Evolutionary conservation across 306 rosid genomes (phyloP).

Genomic region (Fragaria nilgerrensis): DNA sequence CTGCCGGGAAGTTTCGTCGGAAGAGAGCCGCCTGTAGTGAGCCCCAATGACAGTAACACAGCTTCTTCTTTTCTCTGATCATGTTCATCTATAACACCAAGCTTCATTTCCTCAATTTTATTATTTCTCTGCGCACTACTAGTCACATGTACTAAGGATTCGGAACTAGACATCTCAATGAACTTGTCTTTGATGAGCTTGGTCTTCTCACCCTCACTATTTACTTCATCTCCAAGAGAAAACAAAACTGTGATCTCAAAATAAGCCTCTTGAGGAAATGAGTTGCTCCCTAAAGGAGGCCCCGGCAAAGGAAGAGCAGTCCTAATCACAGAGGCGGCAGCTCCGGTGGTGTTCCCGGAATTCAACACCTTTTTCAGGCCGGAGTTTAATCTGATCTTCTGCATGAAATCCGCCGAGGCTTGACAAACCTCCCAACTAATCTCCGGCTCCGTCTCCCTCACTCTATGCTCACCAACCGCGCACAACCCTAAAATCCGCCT

Average conservation of each 20-base stretch:
- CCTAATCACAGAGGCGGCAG: slow-evolving; percentile 49
- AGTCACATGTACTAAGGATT: slow-evolving; percentile 52
- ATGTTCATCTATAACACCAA: slow-evolving; percentile 33
- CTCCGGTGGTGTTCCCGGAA: slow-evolving; percentile 24
- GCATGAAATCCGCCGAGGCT: slow-evolving; percentile 81
- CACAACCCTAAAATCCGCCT: slow-evolving; percentile 54
- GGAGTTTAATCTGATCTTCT: slow-evolving; percentile 76
- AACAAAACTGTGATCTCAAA: slow-evolving; percentile 73
- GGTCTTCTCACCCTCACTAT: slow-evolving; percentile 68
- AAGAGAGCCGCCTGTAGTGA: slow-evolving; percentile 55
- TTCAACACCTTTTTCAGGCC: slow-evolving; percentile 43
- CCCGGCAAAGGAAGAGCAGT: slow-evolving; percentile 86
- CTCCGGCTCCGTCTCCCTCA: slow-evolving; percentile 52
- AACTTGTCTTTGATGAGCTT: slow-evolving; percentile 54
- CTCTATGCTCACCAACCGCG: slow-evolving; percentile 42
- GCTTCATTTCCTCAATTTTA: slow-evolving; percentile 57
- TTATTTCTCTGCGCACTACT: slow-evolving; percentile 34
- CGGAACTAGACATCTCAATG: slow-evolving; percentile 52
- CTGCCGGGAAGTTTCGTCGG: slow-evolving; percentile 73
- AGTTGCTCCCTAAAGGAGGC: slow-evolving; percentile 62
- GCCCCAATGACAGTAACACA: slow-evolving; percentile 62
- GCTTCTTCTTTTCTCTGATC: slow-evolving; percentile 38
- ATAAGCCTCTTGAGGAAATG: slow-evolving; percentile 92
- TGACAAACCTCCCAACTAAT: slow-evolving; percentile 78
- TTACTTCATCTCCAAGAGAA: slow-evolving; percentile 31